Base-by-base conservation (phyloP, 805 yeast genomes). In the Saccharomyces cerevisiae region DNA sequence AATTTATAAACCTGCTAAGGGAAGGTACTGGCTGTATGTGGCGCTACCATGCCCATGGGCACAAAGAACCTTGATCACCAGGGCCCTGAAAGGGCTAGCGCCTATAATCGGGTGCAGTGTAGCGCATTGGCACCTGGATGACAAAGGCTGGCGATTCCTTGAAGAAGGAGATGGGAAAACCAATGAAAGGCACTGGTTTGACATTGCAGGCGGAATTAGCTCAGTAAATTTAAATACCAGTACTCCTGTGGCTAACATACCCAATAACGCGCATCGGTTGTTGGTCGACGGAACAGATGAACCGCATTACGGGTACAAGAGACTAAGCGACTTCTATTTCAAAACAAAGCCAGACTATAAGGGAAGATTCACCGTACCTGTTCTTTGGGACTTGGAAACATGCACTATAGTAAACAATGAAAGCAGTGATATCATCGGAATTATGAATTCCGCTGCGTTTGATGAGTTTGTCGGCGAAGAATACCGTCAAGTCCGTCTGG, bases 11-110 rank as follows among this genome's bases (percentile, higher is more conserved):
- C 87, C 96, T 6, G 96, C 88, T 66, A 76, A 78, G 50, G 81
- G 81, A 55, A 77, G 97, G 61, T 90, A 91, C 67, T 96, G 89
- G 68, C 78, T 89, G 53, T 89, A 85, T 63, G 94, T 89, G 11
- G 85, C 91, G 1, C 75, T 76, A 50, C 96, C 96, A 2, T 90
- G 97, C 70, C 97, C 97, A 2, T 90, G 97, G 79, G 97, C 97
- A 1, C 94, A 88, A 66, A 78, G 97, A 57, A 81, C 89, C 0
- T 75, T 90, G 56, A 83, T 88, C 52, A 76, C 83, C 5, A 73
- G 96, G 49, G 68, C 76, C 14, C 74, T 91, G 58, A 88, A 89
- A 73, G 96, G 96, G 1, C 68, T 85, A 49, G 71, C 77, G 1
- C 73, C 80, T 1, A 68, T 83, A 11, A 79, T 84, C 54, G 78